Percentiles rank a stretch among this genome's conserved stretches.
Evolutionary conservation across 495 filamentous ascomycete genomes (phyloP).

Genomic region (Talaromyces wortmannii): DNA sequence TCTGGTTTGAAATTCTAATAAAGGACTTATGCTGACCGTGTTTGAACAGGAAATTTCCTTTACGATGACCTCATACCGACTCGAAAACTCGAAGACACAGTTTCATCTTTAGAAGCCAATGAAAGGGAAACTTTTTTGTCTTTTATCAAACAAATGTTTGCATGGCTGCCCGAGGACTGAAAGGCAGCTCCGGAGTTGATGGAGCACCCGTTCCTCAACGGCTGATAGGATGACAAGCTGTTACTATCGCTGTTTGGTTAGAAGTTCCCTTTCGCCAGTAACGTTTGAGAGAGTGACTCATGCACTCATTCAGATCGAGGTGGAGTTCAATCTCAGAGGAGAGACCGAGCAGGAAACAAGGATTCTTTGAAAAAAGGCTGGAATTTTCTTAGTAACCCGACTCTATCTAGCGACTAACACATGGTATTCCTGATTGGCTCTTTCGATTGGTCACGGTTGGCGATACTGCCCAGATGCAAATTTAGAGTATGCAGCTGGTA

Average conservation of each 20-base stretch:
- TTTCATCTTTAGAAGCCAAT: slow-evolving; percentile 22
- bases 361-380: background rate
- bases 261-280: background rate
- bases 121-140: slow-evolving; percentile 29
- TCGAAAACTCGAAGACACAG: slow-evolving; percentile 21
- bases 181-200: slow-evolving; percentile 35
- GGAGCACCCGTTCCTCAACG: slow-evolving; percentile 8
- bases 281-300: too few relatives aligned
- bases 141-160: slow-evolving; percentile 40
- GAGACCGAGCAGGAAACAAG: background rate
- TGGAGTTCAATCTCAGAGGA: background rate
- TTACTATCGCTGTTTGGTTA: background rate
- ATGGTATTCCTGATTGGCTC: too few relatives aligned
- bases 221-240: background rate
- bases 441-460: too few relatives aligned
- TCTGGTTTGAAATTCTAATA: background rate
- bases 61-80: slow-evolving; percentile 9
- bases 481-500: too few relatives aligned
- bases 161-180: slow-evolving; percentile 39
- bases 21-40: background rate
- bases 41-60: slow-evolving; percentile 6
- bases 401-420: too few relatives aligned
- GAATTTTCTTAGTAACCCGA: too few relatives aligned
- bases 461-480: too few relatives aligned
- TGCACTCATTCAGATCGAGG: too few relatives aligned